Conservation (phyloP, 2,329 filamentous ascomycete species). For the Aspergillus latus region DNA sequence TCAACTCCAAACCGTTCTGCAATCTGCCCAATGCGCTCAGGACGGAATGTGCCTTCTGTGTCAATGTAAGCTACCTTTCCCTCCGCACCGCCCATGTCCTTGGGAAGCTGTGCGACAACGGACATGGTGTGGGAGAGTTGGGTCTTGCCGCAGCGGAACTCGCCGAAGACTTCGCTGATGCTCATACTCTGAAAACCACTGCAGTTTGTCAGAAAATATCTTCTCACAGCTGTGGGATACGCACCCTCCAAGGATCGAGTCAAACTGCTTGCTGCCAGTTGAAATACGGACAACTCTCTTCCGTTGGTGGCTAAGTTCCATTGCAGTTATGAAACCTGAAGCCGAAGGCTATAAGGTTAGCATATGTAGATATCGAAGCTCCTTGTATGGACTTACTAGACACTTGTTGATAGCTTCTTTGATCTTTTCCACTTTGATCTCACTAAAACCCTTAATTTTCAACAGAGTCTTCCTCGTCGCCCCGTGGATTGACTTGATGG, state of each 20-base stretch:
- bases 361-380: background rate
- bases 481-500: slow-evolving; percentile 56
- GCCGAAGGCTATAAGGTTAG: slow-evolving; percentile 51
- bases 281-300: slow-evolving; percentile 65
- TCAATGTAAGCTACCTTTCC: slow-evolving; percentile 71
- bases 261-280: slow-evolving; percentile 69
- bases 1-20: slow-evolving; percentile 65
- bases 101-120: slow-evolving; percentile 58
- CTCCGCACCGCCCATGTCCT: slow-evolving; percentile 64
- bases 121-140: slow-evolving; percentile 69
- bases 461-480: slow-evolving; percentile 63
- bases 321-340: slow-evolving; percentile 64
- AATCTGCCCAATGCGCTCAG: slow-evolving; percentile 66
- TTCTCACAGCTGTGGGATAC: slow-evolving; percentile 3
- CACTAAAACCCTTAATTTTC: slow-evolving; percentile 70
- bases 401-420: slow-evolving; percentile 66
- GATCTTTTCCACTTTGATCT: slow-evolving; percentile 69
- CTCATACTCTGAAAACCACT: slow-evolving; percentile 70
- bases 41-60: slow-evolving; percentile 65
- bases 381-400: slow-evolving; percentile 42
- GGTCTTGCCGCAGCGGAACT: slow-evolving; percentile 63
- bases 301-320: slow-evolving; percentile 62
- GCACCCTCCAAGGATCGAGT: slow-evolving; percentile 63
- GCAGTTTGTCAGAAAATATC: background rate
- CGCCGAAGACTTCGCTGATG: slow-evolving; percentile 56